Base-by-base conservation (phyloP, 768 basidiomycete species). In the Rossbeevera mucosa region DNA sequence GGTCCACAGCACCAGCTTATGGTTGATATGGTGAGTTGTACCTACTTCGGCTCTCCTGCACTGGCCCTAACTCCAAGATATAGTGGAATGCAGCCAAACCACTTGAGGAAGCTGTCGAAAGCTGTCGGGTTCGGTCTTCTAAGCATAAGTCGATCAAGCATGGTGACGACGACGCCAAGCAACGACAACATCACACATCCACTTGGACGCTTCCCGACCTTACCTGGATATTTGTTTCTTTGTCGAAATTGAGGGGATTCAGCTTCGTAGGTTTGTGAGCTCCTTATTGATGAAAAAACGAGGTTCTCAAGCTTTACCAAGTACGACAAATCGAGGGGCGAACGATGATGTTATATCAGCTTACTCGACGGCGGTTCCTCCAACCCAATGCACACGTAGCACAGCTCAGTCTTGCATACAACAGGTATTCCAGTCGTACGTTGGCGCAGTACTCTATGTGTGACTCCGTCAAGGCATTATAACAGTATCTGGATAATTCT, bases 401-500 rank as follows among this genome's bases (percentile, higher is more conserved):
- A 13, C 47, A 55, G 11, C 79, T 75, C 56, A 80, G 83, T 33
- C 74, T 74, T 4, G 74, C 78, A 46, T 92, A 93, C 59, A 88
- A 89, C 52, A 80, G 79, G 87, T 88, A 56, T 41, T 76, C 62
- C 4, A 41, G 1, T 33, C 25, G 24, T 36, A 18, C 24, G 44
- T 31, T 50, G 13, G 14, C 16, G 33, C 5, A n/a, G 20, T 31
- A 40, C 30, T 20, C 14, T n/a, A n/a, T 2, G 13, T 24, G 7
- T 49, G 25, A 56, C 43, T 8, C 51, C 28, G 18, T 52, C 14
- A 43, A 94, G 91, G 47, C 94, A 95, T 66, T 94, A 91, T 74
- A 96, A 94, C 62, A 84, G 81, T 26, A 76, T 95, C 2, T 98
- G 95, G 95, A 74, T 95, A 2, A 79, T 94, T 25, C 65, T 92